A percentile compares a stretch with the other conserved stretches of the same genome.
These are phyloP conservation scores for Talaromyces adpressus DNA, from an alignment of 495 filamentous ascomycete genomes.

Conservation along the genomic window DNA sequence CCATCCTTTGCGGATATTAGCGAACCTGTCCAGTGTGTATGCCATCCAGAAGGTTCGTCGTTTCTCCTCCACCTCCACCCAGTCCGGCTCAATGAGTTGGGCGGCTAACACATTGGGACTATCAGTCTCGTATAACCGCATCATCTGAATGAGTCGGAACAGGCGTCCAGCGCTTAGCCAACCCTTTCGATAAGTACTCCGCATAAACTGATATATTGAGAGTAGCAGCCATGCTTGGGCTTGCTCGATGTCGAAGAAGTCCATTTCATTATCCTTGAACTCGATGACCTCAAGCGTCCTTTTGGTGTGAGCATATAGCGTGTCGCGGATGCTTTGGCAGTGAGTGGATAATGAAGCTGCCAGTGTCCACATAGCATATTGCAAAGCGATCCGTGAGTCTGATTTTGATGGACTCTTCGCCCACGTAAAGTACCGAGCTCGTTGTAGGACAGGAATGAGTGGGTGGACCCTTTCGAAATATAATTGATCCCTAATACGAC, in stretches of 20 bases:
- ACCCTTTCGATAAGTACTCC: slow-evolving; percentile 32
- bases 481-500: slow-evolving; percentile 36
- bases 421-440: slow-evolving; percentile 37
- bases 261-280: slow-evolving; percentile 8
- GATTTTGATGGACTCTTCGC: slow-evolving; percentile 14
- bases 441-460: slow-evolving; percentile 46
- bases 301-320: slow-evolving; percentile 41
- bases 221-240: slow-evolving; percentile 46
- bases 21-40: slow-evolving; percentile 39
- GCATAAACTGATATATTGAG: slow-evolving; percentile 40
- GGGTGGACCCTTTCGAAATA: slow-evolving; percentile 55
- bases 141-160: slow-evolving; percentile 43
- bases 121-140: slow-evolving; percentile 44
- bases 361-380: slow-evolving; percentile 50
- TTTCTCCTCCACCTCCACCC: slow-evolving; percentile 30
- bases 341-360: slow-evolving; percentile 47
- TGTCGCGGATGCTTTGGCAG: slow-evolving; percentile 37
- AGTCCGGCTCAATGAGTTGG: slow-evolving; percentile 5
- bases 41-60: slow-evolving; percentile 44
- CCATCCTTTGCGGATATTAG: slow-evolving; percentile 29
- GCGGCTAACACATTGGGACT: slow-evolving; percentile 18
- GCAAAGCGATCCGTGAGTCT: slow-evolving; percentile 33
- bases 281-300: slow-evolving; percentile 37
- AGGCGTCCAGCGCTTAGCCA: slow-evolving; percentile 47
- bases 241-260: slow-evolving; percentile 17